These are phyloP conservation scores for Rhipidocladum racemiflorum DNA, from an alignment of 176 grass and related monocot genomes.

Conservation along the genomic window DNA sequence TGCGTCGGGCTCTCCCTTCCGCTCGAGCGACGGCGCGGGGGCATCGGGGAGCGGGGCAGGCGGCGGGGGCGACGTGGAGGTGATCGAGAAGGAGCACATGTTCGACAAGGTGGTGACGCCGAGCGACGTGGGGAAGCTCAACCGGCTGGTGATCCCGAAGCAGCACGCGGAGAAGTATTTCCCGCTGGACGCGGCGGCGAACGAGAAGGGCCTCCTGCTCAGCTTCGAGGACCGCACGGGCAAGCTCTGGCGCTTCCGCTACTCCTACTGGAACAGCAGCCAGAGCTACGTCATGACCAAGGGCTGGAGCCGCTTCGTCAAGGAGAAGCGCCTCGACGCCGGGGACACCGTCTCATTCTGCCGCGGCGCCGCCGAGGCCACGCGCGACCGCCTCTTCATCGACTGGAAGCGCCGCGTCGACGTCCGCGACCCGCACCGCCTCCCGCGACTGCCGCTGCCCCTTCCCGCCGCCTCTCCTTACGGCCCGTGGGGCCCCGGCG, in stretches of 20 bases:
- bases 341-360: conserved; percentile 89
- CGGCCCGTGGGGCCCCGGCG: conserved; percentile 37
- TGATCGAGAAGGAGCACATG: conserved; percentile 85
- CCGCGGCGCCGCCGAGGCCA: conserved; percentile 43
- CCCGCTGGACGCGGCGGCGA: conserved; percentile 56
- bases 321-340: conserved; percentile 77
- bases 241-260: conserved; percentile 91
- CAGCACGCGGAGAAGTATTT: conserved; percentile 90
- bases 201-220: conserved; percentile 65
- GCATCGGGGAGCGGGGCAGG: conserved; percentile 37
- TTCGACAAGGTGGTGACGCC: conserved; percentile 91
- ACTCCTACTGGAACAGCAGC: conserved; percentile 95
- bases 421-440: conserved; percentile 33
- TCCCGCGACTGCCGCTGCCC: conserved; percentile 40
- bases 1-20: conserved; percentile 23
- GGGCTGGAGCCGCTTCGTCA: conserved; percentile 87
- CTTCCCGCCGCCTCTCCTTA: conserved; percentile 27
- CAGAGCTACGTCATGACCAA: conserved; percentile 99
- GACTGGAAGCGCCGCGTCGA: conserved; percentile 77
- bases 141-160: conserved; percentile 84
- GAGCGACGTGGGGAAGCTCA: conserved; percentile 89
- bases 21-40: conserved; percentile 40
- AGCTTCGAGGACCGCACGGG: conserved; percentile 80
- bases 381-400: conserved; percentile 67
- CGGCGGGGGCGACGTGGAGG: neutral